Base-by-base conservation (phyloP, 2,329 filamentous ascomycete species). In the Westerdykella aurantiaca region DNA sequence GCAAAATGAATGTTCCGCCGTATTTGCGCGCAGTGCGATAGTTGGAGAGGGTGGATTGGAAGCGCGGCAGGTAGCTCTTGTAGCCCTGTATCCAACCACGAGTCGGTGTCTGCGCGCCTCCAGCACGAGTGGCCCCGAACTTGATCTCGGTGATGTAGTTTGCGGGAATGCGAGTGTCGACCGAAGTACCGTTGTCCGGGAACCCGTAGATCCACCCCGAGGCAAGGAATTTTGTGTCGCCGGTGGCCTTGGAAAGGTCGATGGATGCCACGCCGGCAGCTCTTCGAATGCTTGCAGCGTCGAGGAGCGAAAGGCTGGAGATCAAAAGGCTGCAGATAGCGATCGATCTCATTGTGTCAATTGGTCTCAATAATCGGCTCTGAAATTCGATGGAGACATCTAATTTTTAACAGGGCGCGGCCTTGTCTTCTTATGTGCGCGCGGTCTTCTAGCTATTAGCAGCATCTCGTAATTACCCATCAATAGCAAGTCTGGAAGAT, bases 131-230 rank as follows among this genome's bases (percentile, higher is more conserved):
- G 42, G 70, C 68, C 29, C 65, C 63, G 58, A 71, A 72, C 14
- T 64, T 69, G 13, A 72, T 68, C 22, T 69, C 62, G 5, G 3
- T 55, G 58, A 50, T 67, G 70, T 53, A 71, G 14, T 64, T 46
- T 31, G 62, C 61, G 0, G 69, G 69, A 23, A 73, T 54, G 6
- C 38, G 39, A 5, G n/a, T 47, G 7, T 42, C 29, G 7, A 38
- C 71, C 39, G 69, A 64, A 39, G 61, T 57, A 1, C 52, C 38
- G 16, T 57, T 64, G 42, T 71, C 66, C 2, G 67, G 68, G 31
- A 71, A 67, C 11, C 70, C 71, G 47, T 73, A 73, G 34, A 73
- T 62, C 43, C 69, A 59, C 4, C 69, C 69, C 5, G 69, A 66
- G 5, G 69, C 70, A n/a, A 68, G 52, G 39, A 70, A 63, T 37